Base-by-base conservation (phyloP, 1,284 basidiomycete species). In the Inonotus obliquus region DNA sequence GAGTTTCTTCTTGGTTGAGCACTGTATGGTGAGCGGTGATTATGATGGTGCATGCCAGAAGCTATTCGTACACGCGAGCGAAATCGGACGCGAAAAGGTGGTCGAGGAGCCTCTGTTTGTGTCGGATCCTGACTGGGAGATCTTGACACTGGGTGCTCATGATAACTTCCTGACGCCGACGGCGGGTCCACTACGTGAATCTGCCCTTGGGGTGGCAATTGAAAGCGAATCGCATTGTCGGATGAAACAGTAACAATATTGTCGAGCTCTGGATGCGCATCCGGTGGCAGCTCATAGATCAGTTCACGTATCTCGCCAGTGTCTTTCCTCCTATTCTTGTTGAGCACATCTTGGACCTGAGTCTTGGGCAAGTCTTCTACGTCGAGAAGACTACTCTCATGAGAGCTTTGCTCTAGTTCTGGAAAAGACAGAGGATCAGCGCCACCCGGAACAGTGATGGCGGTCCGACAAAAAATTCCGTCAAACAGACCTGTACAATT, bases 61-160 rank as follows among this genome's bases (percentile, higher is more conserved):
- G 80, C 77, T 68, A 84, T 84, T 62, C 83, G 78, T 52, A 84
- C 82, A 9, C 82, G 77, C 48, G 82, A 82, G 60, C 79, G 77
- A 66, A 84, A 84, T 59, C 76, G 81, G 1, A 84, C 82, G 41
- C 77, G 76, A 48, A 52, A 57, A 32, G 54, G 23, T 21, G 57
- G 51, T 21, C 29, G 27, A 2, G 51, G 32, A 35, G 51, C 17
- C 13, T 17, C 17, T n/a, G 17, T 6, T 44, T 52, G 25, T 35
- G 51, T 27, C 27, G 25, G 27, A 19, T 52, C 27, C 27, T 9
- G 27, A 35, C 29, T 35, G 7, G 25, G 25, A 13, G 51, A 35
- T 35, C 21, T 29, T 27, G 25, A 35, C 1, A 35, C 6, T 13
- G 51, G 17, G n/a, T 35, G 21, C 1, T 52, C 51, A 19, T 32